These are phyloP conservation scores for Lecanosticta acicola DNA, from an alignment of 2,329 filamentous ascomycete species.

Conservation along the genomic window DNA sequence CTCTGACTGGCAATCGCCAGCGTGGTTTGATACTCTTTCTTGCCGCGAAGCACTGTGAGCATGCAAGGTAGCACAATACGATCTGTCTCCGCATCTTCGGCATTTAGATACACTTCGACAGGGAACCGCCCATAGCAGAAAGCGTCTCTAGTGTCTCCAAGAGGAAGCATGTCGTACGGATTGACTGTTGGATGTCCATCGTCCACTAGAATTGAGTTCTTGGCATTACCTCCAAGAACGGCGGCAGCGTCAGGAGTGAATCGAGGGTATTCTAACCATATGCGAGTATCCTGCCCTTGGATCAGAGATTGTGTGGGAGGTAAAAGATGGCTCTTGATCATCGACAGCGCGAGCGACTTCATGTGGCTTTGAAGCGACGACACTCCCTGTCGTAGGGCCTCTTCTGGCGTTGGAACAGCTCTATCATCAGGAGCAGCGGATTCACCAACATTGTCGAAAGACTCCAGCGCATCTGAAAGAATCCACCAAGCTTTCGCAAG, in stretches of 20 bases:
- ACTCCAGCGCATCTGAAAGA: conserved; percentile 37
- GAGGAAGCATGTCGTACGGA: conserved; percentile 64
- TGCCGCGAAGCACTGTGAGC: conserved; percentile 67
- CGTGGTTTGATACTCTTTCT: conserved; percentile 62
- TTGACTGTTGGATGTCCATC: conserved; percentile 18
- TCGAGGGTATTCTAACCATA: conserved; percentile 74
- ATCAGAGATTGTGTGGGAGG: conserved; percentile 61
- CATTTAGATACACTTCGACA: conserved; percentile 68
- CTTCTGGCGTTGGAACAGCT: conserved; percentile 6
- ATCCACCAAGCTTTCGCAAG: conserved; percentile 84
- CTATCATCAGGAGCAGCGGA: conserved; percentile 6
- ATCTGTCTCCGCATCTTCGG: conserved; percentile 63
- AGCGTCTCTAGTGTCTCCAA: conserved; percentile 65
- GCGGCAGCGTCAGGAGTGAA: conserved; percentile 66
- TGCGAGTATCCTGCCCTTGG: conserved; percentile 70
- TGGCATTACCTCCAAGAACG: conserved; percentile 56
- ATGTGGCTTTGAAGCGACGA: conserved; percentile 38
- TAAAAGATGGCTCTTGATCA: conserved; percentile 73
- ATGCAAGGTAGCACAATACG: conserved; percentile 66
- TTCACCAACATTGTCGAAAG: conserved; percentile 14
- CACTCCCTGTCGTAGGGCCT: conserved; percentile 6
- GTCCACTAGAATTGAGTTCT: conserved; percentile 18
- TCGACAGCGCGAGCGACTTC: conserved; percentile 70
- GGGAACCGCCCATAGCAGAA: conserved; percentile 78
- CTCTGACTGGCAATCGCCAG: conserved; percentile 75